Conservation (phyloP, 441 rosid genomes). For the Flueggea neowawraea region DNA sequence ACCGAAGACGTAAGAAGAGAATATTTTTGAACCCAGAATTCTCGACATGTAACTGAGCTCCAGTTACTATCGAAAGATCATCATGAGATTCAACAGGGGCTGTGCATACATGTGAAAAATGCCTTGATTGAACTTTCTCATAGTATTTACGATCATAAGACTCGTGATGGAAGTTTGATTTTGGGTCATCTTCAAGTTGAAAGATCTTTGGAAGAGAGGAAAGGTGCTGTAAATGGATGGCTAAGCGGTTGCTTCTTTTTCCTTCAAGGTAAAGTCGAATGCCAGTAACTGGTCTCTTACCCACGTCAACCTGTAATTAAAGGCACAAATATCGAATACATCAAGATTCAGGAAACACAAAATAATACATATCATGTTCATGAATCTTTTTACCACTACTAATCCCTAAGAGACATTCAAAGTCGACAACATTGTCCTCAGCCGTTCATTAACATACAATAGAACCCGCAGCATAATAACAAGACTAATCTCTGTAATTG, state of each 20-base stretch:
- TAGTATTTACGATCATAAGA: slow-evolving; percentile 62
- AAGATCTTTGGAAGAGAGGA: slow-evolving; percentile 87
- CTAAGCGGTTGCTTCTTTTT: slow-evolving; percentile 76
- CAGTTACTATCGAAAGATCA: slow-evolving; percentile 80
- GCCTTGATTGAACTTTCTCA: slow-evolving; percentile 95
- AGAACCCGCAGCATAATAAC: too few species aligned
- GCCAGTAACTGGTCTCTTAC: slow-evolving; percentile 94
- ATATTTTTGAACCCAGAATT: slow-evolving; percentile 79
- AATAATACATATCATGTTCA: too few species aligned
- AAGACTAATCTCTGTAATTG: too few species aligned
- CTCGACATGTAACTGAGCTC: slow-evolving; percentile 83
- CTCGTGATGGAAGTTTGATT: slow-evolving; percentile 44
- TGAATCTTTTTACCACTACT: too few species aligned
- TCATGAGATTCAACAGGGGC: slow-evolving; percentile 83
- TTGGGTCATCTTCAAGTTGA: slow-evolving; percentile 75
- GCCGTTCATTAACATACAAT: too few species aligned
- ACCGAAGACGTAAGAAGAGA: slow-evolving; percentile 77
- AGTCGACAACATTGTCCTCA: too few species aligned
- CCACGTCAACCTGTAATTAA: slow-evolving; percentile 81
- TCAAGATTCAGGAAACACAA: too few species aligned
- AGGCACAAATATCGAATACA: too few species aligned
- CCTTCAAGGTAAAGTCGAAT: slow-evolving; percentile 94
- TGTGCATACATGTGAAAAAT: slow-evolving; percentile 89
- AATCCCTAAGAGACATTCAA: too few species aligned
- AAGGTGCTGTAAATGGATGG: slow-evolving; percentile 93